phyloP scores from a whole-genome alignment of 148 eudicot species.

The Chenopodium suecicum region DNA sequence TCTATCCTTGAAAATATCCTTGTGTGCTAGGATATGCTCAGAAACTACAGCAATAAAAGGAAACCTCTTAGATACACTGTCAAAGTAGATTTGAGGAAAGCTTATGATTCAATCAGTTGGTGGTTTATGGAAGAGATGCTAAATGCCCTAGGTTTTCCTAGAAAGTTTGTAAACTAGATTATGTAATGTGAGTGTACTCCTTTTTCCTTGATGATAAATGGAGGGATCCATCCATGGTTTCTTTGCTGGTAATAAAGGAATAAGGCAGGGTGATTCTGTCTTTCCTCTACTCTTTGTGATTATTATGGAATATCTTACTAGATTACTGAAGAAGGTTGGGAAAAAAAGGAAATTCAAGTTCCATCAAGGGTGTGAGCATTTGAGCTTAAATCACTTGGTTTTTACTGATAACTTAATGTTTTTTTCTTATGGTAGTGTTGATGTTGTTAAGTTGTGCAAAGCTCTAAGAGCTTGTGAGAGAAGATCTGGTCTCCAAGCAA shows the following conservation, averaged over 20 bases:
- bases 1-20: neutral
- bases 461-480: neutral
- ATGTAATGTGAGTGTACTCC: too few relatives aligned
- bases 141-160: too few relatives aligned
- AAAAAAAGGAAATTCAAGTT: too few relatives aligned
- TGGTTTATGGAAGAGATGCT: too few relatives aligned
- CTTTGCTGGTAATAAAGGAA: neutral
- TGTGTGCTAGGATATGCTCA: neutral
- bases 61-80: neutral
- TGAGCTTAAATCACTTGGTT: neutral
- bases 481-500: neutral
- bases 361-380: neutral
- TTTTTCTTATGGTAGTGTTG: neutral
- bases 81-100: neutral
- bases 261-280: neutral
- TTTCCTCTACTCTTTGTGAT: neutral
- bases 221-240: neutral
- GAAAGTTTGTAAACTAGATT: too few relatives aligned
- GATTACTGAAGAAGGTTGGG: neutral
- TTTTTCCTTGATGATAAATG: too few relatives aligned
- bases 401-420: slow-evolving; percentile 8
- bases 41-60: neutral
- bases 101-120: too few relatives aligned
- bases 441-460: neutral
- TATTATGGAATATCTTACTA: neutral